Evolutionary conservation across 2,329 filamentous ascomycete species (phyloP).

Genomic region (Diaporthe sp.): DNA sequence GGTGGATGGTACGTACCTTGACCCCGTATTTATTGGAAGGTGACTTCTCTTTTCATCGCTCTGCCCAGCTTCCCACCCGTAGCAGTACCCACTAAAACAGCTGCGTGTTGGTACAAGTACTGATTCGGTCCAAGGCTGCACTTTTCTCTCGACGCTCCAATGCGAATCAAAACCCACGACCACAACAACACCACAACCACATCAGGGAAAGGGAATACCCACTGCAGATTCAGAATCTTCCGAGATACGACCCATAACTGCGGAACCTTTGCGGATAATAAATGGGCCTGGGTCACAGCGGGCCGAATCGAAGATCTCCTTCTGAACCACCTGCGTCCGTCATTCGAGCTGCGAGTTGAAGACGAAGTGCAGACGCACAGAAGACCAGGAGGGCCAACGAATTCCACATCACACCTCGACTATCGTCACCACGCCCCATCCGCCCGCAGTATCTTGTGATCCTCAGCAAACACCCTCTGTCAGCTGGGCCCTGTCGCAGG

Average conservation of each 20-base stretch:
- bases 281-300: conserved; percentile 26
- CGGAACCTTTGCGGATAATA: conserved; percentile 27
- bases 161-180: conserved; percentile 9
- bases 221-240: conserved; percentile 19
- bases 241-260: conserved; percentile 17
- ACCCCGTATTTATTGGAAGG: neutral
- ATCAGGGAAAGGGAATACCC: conserved; percentile 1
- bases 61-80: conserved; percentile 16
- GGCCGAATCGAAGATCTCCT: conserved; percentile 21
- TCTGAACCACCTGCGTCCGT: neutral
- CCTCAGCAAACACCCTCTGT: neutral
- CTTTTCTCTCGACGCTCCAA: neutral
- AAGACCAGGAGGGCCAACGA: neutral
- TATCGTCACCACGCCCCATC: neutral
- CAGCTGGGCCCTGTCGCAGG: neutral
- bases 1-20: conserved; percentile 1
- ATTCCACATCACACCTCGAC: neutral
- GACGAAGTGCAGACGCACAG: neutral
- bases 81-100: conserved; percentile 4
- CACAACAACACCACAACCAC: neutral
- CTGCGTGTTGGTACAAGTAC: conserved; percentile 17
- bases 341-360: neutral
- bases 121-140: conserved; percentile 18
- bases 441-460: neutral
- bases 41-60: conserved; percentile 4